Base-by-base conservation (phyloP, 2,329 filamentous ascomycete species). In the Talaromyces islandicus region DNA sequence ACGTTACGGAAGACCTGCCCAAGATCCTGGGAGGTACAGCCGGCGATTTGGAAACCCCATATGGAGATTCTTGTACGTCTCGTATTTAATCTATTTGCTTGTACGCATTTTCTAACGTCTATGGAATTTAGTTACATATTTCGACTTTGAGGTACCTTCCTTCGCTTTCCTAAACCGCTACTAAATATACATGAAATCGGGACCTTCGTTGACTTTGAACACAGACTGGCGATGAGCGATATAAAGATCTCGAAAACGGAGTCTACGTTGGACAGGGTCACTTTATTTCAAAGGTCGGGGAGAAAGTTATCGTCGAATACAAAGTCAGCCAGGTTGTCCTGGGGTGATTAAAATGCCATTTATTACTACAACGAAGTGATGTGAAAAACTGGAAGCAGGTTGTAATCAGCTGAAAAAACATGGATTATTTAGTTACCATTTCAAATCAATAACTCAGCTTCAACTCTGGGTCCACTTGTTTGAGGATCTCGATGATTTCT, bases 251-350 rank as follows among this genome's bases (percentile, higher is more conserved):
- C 7, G 77, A 79, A 59, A 71, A 67, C 54, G 65, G 70, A 3
- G 68, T 76, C 3, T 78, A 77, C 59, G 75, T 78, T 27, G 77
- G 68, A 4, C 67, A 74, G 38, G 77, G 76, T 12, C 72, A 70
- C 10, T 77, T 79, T 66, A 66, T 68, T n/a, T 64, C 71, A 21
- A 69, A 74, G 62, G 67, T 70, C 61, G 75, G 69, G 19, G 71
- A 75, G 63, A 67, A 69, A 0, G 56, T 72, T 4, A 66, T 75
- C 35, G 75, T 78, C 19, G 76, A 78, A 64, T 79, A 78, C 62
- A 73, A 73, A 51, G 71, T 79, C 59, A 74, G 76, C 63, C 70
- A 73, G 66, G 73, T 76, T 52, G 57, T 69, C 54, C 62, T 67
- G 41, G 67, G 62, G 21, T 70, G 58, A 63, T 14, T 27, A 2